Conservation (phyloP, 345 rosid species). For the Nephelium lappaceum region DNA sequence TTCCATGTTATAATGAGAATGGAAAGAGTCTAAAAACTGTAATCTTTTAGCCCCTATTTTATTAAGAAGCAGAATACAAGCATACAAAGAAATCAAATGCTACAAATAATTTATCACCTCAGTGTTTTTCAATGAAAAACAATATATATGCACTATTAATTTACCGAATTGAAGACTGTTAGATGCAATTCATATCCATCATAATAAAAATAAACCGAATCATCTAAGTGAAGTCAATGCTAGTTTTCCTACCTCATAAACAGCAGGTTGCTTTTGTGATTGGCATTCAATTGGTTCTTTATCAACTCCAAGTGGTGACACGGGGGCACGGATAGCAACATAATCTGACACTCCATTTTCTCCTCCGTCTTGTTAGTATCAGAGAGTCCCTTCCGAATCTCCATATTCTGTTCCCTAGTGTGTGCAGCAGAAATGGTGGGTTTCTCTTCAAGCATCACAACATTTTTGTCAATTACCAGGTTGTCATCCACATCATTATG, state of each 20-base stretch:
- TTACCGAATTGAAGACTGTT: neutral
- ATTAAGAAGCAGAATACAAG: too few species aligned
- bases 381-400: conserved; percentile 28
- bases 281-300: conserved; percentile 32
- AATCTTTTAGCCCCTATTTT: too few species aligned
- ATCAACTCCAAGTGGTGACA: conserved; percentile 40
- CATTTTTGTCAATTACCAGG: conserved; percentile 65
- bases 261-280: conserved; percentile 32
- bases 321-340: conserved; percentile 35
- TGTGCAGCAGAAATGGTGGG: conserved; percentile 37
- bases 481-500: conserved; percentile 58
- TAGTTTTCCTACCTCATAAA: conserved; percentile 39
- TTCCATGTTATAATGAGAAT: too few species aligned
- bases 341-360: conserved; percentile 38
- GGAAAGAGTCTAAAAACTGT: too few species aligned
- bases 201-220: neutral
- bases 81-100: too few species aligned
- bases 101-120: too few species aligned
- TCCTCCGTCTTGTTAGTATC: conserved; percentile 17
- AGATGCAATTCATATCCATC: neutral
- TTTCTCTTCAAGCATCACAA: conserved; percentile 73
- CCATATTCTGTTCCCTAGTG: conserved; percentile 39
- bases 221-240: neutral
- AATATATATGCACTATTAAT: neutral
- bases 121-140: neutral